Conservation (phyloP, 2,329 filamentous ascomycete species). For the Aureobasidium sp. region DNA sequence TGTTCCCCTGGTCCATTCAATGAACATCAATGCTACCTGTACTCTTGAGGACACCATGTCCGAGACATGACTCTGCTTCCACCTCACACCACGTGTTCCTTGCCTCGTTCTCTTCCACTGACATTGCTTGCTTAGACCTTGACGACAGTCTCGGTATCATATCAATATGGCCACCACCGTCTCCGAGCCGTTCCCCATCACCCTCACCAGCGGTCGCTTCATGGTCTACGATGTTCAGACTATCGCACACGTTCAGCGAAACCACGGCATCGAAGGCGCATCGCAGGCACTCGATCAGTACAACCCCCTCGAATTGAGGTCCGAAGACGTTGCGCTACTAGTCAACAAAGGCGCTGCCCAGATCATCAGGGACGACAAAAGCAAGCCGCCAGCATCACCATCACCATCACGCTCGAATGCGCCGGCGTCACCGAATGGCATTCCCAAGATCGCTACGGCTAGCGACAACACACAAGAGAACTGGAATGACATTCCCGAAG, state of each 20-base stretch:
- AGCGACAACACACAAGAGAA: constrained; percentile 13
- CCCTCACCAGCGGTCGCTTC: constrained; percentile 71
- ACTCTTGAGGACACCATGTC: constrained; percentile 30
- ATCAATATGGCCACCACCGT: constrained; percentile 30
- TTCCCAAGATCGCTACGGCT: constrained; percentile 15
- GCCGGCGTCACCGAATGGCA: constrained; percentile 27
- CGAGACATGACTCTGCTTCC: not conserved
- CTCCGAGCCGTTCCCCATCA: constrained; percentile 65
- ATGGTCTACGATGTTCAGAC: constrained; percentile 83
- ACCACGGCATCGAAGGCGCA: constrained; percentile 77
- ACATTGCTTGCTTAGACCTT: constrained; percentile 42
- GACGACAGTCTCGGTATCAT: constrained; percentile 40
- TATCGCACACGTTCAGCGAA: constrained; percentile 68
- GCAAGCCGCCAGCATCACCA: constrained; percentile 40
- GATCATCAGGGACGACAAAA: constrained; percentile 73
- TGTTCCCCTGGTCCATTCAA: constrained; percentile 41
- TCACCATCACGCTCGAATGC: constrained; percentile 16
- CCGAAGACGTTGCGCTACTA: constrained; percentile 78
- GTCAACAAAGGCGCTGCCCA: constrained; percentile 70
- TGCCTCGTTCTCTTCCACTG: constrained; percentile 25
- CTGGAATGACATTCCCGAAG: constrained; percentile 20
- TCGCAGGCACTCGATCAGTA: constrained; percentile 94
- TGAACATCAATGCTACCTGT: constrained; percentile 43
- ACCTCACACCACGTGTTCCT: not conserved
- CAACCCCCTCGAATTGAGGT: constrained; percentile 80